Conservation (phyloP, 2,329 filamentous ascomycete genomes). For the Whalleya microplaca region DNA sequence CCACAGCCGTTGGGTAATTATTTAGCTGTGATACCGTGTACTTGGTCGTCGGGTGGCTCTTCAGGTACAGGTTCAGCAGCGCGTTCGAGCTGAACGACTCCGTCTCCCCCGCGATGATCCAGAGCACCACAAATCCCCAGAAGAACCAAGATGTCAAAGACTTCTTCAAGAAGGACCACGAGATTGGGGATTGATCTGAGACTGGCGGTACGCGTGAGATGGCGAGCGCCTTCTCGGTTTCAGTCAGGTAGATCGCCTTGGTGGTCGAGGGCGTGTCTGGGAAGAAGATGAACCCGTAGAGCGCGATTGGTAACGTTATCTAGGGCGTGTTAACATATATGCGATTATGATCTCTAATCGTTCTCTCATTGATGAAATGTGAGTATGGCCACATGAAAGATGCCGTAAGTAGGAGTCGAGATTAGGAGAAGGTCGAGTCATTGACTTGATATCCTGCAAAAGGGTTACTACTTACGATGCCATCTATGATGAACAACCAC, state of each 20-base stretch:
- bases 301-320: conserved; percentile 59
- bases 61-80: conserved; percentile 55
- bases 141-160: conserved; percentile 65
- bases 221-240: conserved; percentile 41
- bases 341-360: neutral
- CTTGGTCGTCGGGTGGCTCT: conserved; percentile 47
- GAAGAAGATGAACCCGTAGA: conserved; percentile 58
- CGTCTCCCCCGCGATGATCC: conserved; percentile 72
- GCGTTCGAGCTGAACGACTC: conserved; percentile 72
- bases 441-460: neutral
- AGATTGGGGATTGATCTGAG: conserved; percentile 49
- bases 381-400: too few species aligned
- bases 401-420: neutral
- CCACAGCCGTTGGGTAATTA: conserved; percentile 60
- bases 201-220: conserved; percentile 44
- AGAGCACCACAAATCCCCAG: conserved; percentile 68
- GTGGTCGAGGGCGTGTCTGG: conserved; percentile 56
- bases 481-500: conserved; percentile 48
- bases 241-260: conserved; percentile 52
- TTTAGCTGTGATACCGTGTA: conserved; percentile 56
- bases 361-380: neutral
- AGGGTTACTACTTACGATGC: conserved; percentile 24
- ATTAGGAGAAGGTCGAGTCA: neutral
- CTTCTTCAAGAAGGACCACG: conserved; percentile 53
- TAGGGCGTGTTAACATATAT: neutral